Evolutionary conservation across 148 eudicot species (phyloP), one percentile per base, ranked within the genome.

Genomic region (Vaccinium darrowii): DNA sequence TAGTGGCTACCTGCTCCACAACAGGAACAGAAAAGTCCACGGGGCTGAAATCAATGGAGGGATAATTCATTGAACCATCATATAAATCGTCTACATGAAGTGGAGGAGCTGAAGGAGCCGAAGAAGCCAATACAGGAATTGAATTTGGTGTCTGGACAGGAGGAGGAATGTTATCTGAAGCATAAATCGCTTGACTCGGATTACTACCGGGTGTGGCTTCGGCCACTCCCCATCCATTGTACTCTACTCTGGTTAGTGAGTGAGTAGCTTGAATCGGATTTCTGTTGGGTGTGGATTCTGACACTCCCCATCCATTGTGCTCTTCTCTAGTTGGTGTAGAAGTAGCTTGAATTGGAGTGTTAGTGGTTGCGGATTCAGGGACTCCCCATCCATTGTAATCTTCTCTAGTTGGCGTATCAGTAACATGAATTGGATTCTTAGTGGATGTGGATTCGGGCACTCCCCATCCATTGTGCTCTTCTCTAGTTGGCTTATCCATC

Each of bases 71-170:
- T n/a, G 89, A 89, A 23, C 86, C 89, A 14, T 71, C 79, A 16
- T 85, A 85, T 81, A 87, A 36, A 73, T n/a, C 67, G 8, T 89
- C 88, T 54, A 57, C 83, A 4, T 90, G 92, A 47, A 91, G 27
- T 15, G 89, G 95, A 69, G 94, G 95, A 62, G 93, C 95, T 58
- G 95, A 91, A 52, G 95, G 95, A 79, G 74, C 53, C 1, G 85
- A 83, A 84, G 80, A 33, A 56, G 81, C 79, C 39, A 91, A 86
- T 56, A 49, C 52, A 49, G 88, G 78, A 43, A 15, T 16, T 50
- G 84, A 71, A 77, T 63, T 76, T 56, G 76, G 39, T 8, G 86
- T 53, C n/a, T 79, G 78, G 56, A 56, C 21, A 14, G 60, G 60
- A 54, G 65, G n/a, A 43, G 71, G 19, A 36, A 79, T 12, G 72